phyloP scores from a whole-genome alignment of 2,329 filamentous ascomycete species.

The Aspergillus tubingensis region DNA sequence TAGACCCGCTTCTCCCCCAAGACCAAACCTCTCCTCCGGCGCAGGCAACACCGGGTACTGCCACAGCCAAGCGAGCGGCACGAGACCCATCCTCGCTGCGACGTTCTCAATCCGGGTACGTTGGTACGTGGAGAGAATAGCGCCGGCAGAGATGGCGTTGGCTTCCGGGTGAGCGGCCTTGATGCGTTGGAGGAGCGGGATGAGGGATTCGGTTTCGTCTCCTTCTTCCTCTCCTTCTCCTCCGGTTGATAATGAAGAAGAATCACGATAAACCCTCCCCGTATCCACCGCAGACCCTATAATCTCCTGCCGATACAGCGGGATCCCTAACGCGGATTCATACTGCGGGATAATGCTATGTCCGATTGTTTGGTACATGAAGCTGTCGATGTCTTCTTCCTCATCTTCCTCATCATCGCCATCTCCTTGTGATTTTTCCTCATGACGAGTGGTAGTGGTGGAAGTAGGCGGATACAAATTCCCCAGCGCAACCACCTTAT shows the following conservation, averaged over 20 bases:
- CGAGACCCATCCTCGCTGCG: constrained; percentile 77
- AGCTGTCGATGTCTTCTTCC: constrained; percentile 79
- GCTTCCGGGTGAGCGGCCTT: constrained; percentile 71
- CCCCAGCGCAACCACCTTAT: constrained; percentile 81
- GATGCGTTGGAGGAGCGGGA: constrained; percentile 71
- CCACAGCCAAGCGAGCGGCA: constrained; percentile 86
- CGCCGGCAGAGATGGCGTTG: constrained; percentile 85
- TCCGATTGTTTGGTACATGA: constrained; percentile 99
- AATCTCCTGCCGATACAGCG: constrained; percentile 81
- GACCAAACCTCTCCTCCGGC: constrained; percentile 31
- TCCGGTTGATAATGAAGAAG: no score
- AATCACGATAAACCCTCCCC: constrained; percentile 65
- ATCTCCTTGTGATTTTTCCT: not conserved
- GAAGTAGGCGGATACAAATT: constrained; percentile 71
- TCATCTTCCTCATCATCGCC: constrained; percentile 17
- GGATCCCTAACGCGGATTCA: constrained; percentile 72
- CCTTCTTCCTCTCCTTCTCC: constrained; percentile 19
- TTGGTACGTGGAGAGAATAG: constrained; percentile 94
- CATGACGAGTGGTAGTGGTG: constrained; percentile 8
- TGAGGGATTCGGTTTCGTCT: constrained; percentile 88
- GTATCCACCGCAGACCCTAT: constrained; percentile 69
- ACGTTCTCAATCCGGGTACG: constrained; percentile 93
- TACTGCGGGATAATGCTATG: constrained; percentile 86
- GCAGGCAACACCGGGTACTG: constrained; percentile 76
- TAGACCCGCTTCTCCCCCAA: constrained; percentile 48